Evolutionary conservation across 139 green algal genomes (phyloP).

Genomic region (Mychonastes homosphaera): DNA sequence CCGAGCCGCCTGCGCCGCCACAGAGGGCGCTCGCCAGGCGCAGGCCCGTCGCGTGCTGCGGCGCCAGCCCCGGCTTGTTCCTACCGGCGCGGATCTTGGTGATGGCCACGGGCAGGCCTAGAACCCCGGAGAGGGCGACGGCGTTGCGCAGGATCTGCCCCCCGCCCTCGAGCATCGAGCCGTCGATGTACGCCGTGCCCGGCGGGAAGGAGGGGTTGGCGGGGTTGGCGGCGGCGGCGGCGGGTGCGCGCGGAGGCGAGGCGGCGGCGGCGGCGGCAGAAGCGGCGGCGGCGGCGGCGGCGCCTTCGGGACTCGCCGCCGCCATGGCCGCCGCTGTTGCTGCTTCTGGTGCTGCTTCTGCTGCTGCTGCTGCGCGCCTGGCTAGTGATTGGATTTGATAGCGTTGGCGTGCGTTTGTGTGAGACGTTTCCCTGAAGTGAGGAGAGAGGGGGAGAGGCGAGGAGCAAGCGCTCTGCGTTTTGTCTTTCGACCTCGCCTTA

Average conservation of each 20-base stretch:
- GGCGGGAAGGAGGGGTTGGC: not conserved
- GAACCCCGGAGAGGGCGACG: conserved; percentile 49
- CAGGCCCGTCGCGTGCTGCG: conserved; percentile 57
- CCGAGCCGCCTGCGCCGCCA: too few relatives aligned
- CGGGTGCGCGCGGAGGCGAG: not conserved
- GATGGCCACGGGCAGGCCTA: conserved; percentile 24
- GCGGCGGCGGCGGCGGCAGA: not conserved
- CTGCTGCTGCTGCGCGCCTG: not conserved
- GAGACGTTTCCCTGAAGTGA: not conserved
- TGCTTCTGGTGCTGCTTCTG: not conserved
- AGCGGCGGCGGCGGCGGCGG: not conserved
- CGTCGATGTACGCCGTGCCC: conserved; percentile 6
- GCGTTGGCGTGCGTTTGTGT: too few relatives aligned
- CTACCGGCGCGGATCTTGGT: conserved; percentile 41
- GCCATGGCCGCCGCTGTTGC: not conserved
- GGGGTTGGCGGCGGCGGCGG: not conserved
- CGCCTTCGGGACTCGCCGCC: too few relatives aligned
- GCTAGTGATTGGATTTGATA: too few relatives aligned
- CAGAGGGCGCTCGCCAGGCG: conserved; percentile 38
- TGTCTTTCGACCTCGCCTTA: too few relatives aligned
- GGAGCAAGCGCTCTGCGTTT: conserved; percentile 1
- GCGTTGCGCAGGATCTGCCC: conserved; percentile 72
- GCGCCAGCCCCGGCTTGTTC: conserved; percentile 32
- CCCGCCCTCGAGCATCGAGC: conserved; percentile 63
- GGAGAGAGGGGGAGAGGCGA: not conserved